Evolutionary conservation across 2,329 filamentous ascomycete genomes (phyloP).

Genomic region (Pochonia chlamydosporia): DNA sequence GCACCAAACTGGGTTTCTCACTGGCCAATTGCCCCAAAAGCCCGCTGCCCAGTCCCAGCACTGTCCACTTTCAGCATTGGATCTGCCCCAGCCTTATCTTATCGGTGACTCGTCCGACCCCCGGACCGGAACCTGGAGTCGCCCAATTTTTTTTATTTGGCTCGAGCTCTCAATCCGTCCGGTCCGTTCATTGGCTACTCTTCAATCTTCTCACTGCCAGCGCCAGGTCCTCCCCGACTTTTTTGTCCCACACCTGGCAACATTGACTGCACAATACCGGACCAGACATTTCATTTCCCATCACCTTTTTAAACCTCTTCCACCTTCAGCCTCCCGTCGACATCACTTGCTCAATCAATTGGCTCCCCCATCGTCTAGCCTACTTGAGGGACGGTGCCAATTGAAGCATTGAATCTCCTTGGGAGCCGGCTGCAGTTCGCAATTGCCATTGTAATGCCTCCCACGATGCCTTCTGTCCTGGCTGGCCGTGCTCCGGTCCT

Average conservation of each 20-base stretch:
- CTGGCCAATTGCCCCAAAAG: no score
- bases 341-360: constrained; percentile 24
- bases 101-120: constrained; percentile 11
- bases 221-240: not conserved
- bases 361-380: constrained; percentile 24
- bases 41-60: no score
- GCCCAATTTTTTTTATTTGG: constrained; percentile 19
- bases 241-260: constrained; percentile 9
- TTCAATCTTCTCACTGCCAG: no score
- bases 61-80: no score
- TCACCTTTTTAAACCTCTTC: not conserved
- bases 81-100: constrained; percentile 11
- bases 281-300: not conserved
- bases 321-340: constrained; percentile 10
- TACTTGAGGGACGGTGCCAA: constrained; percentile 30
- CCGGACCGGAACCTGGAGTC: constrained; percentile 5
- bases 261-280: no score
- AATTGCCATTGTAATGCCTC: constrained; percentile 30
- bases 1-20: no score
- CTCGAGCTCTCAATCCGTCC: constrained; percentile 10
- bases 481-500: constrained; percentile 53
- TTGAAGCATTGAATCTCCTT: constrained; percentile 27
- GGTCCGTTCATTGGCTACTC: constrained; percentile 13
- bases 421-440: constrained; percentile 10
- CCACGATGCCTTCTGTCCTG: constrained; percentile 34